Percentiles rank a stretch among this genome's conserved stretches.
These are phyloP conservation scores for Pyrenophora teres DNA, from an alignment of 2,329 filamentous ascomycete genomes.

Conservation along the genomic window DNA sequence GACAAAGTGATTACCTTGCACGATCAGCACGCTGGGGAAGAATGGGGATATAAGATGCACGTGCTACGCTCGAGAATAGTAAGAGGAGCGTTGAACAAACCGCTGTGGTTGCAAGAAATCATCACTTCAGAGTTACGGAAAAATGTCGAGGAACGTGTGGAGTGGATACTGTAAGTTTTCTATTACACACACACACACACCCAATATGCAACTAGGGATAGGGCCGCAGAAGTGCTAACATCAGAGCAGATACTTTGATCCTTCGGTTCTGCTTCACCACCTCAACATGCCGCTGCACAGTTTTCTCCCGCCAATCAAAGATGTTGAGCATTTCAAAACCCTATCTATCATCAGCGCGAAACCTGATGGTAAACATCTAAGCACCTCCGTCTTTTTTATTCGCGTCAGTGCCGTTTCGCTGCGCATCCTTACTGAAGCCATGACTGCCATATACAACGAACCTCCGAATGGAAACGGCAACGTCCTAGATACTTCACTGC, in stretches of 20 bases:
- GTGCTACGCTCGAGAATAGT: conserved; percentile 41
- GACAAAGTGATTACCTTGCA: not conserved
- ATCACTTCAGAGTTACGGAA: conserved; percentile 31
- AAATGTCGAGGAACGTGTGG: conserved; percentile 13
- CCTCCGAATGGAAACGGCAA: conserved; percentile 20
- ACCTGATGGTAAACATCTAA: conserved; percentile 24
- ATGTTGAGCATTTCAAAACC: conserved; percentile 17
- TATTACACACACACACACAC: too few relatives aligned
- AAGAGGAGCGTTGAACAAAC: conserved; percentile 46
- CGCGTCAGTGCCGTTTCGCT: conserved; percentile 5
- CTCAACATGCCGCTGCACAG: conserved; percentile 33
- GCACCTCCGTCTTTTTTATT: conserved; percentile 34
- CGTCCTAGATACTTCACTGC: not conserved
- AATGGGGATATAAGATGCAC: conserved; percentile 40
- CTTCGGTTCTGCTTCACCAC: conserved; percentile 38
- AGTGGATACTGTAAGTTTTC: conserved; percentile 29
- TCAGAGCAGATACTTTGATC: conserved; percentile 9
- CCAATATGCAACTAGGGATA: too few relatives aligned
- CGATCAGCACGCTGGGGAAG: not conserved
- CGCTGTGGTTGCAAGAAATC: conserved; percentile 31
- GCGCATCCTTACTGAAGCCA: conserved; percentile 29
- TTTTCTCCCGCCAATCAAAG: conserved; percentile 36
- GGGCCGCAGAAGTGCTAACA: too few relatives aligned
- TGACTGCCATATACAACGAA: conserved; percentile 31
- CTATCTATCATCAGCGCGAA: conserved; percentile 34